Percentiles rank a stretch among this genome's conserved stretches.
These are phyloP conservation scores for Clausena lansium DNA, from an alignment of 345 rosid species.

Conservation along the genomic window DNA sequence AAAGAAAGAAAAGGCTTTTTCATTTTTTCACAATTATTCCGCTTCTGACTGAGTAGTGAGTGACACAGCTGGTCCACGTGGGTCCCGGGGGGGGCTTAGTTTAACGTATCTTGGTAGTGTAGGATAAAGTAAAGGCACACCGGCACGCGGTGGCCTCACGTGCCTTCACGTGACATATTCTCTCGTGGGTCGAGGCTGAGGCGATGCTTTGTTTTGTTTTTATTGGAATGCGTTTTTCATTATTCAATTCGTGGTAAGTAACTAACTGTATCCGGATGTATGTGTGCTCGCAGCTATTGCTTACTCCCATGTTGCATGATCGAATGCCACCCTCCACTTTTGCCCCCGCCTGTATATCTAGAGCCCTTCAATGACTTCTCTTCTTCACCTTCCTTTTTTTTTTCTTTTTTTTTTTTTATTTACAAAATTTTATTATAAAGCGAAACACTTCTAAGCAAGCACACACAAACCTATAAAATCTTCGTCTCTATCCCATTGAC, in stretches of 20 bases:
- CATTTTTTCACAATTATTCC: neutral
- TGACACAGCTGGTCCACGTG: slow-evolving; percentile 43
- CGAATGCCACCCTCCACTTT: neutral
- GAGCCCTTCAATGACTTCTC: no score
- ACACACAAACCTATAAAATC: no score
- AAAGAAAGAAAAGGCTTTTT: neutral
- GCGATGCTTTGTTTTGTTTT: neutral
- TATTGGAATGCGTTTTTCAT: neutral
- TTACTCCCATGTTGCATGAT: neutral
- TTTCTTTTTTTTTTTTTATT: no score
- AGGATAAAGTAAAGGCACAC: slow-evolving; percentile 53
- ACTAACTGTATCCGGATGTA: no score
- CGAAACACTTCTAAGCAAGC: no score
- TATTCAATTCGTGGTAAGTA: neutral
- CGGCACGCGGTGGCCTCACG: slow-evolving; percentile 61
- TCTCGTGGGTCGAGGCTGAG: slow-evolving; percentile 16
- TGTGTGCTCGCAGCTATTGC: neutral
- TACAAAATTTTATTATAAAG: no score
- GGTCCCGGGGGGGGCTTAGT: slow-evolving; percentile 27
- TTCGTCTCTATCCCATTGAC: no score
- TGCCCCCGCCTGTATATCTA: no score
- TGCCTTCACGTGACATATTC: slow-evolving; percentile 52
- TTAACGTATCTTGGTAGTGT: neutral
- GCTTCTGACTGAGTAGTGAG: neutral
- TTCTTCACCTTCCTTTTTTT: no score